Evolutionary conservation across 2,329 filamentous ascomycete genomes (phyloP), one percentile per base, ranked within the genome.

Genomic region (Verticillium longisporum): DNA sequence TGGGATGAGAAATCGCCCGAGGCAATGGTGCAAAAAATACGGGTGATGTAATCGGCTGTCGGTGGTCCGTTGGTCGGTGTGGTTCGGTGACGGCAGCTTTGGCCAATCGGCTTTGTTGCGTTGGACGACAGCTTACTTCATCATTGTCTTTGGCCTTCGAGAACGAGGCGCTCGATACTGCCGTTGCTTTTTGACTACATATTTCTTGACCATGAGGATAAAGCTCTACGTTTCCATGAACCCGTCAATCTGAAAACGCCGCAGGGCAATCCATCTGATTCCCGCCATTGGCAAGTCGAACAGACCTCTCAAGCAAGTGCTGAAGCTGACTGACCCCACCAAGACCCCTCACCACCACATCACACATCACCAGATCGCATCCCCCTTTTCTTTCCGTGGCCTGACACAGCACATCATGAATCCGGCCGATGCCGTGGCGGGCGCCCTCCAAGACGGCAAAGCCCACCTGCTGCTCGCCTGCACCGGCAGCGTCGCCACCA

Each of bases 401-500:
- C 60, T 57, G 62, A 3, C 55, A 62, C 55, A 41, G 32, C 56
- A 34, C 13, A n/a, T n/a, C n/a, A n/a, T n/a, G 21, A 61, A 64
- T 55, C 59, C 63, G 10, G 62, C 63, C 15, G 62, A 62, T 10
- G 56, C 58, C 15, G 62, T 65, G 18, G 59, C 62, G n/a, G 61
- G 60, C 5, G 54, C 63, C 31, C 58, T 57, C 11, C 50, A 57
- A 1, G 62, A 65, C n/a, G 61, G 62, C 32, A 66, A 64, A 57
- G 37, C 18, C 4, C 63, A 62, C 34, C 60, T 61, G 4, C 59
- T 60, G 6, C 57, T 59, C 15, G 61, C 50, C n/a, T 57, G 57
- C 55, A 63, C 36, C 18, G 63, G 63, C 33, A 61, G 60, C 0
- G 63, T 64, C 1, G 93, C 93, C 14, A 92, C 90, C 6, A 96